Percentiles rank a stretch among this genome's conserved stretches.
phyloP scores from a whole-genome alignment of 306 rosid genomes.

The Casuarina glauca region DNA sequence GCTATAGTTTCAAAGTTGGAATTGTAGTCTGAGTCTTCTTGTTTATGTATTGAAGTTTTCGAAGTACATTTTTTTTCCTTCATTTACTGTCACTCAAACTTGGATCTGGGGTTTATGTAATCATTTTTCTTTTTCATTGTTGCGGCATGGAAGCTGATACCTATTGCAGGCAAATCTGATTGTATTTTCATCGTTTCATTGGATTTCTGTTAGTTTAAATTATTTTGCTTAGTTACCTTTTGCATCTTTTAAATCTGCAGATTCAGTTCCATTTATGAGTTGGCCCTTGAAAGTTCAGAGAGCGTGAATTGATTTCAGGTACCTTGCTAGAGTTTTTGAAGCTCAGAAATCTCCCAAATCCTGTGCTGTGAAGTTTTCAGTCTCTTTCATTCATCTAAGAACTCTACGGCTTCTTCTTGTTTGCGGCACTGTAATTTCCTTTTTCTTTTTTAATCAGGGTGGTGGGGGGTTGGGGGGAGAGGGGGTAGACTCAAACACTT shows the following conservation, averaged over 20 bases:
- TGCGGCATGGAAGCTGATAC: neutral
- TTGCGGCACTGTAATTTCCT: too few relatives aligned
- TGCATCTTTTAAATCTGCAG: conserved; percentile 40
- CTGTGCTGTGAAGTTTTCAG: too few relatives aligned
- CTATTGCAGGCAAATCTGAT: neutral
- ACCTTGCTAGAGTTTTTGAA: too few relatives aligned
- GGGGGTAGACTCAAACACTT: too few relatives aligned
- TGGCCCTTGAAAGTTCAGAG: neutral
- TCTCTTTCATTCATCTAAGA: too few relatives aligned
- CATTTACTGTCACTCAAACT: conserved; percentile 3
- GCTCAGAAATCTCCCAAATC: too few relatives aligned
- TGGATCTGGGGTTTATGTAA: conserved; percentile 20
- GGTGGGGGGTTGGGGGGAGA: too few relatives aligned
- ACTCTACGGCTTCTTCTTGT: too few relatives aligned
- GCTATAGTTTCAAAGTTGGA: neutral
- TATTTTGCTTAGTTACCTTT: neutral
- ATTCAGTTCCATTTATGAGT: conserved; percentile 2
- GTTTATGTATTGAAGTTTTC: neutral
- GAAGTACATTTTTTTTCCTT: neutral
- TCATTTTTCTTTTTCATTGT: neutral
- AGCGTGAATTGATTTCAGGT: too few relatives aligned
- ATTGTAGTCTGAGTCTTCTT: neutral
- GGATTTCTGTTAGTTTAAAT: neutral
- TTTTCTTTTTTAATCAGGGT: too few relatives aligned
- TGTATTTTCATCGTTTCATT: conserved; percentile 24